Base-by-base conservation (phyloP, 495 filamentous ascomycete species). In the Penicillium malachiteum region DNA sequence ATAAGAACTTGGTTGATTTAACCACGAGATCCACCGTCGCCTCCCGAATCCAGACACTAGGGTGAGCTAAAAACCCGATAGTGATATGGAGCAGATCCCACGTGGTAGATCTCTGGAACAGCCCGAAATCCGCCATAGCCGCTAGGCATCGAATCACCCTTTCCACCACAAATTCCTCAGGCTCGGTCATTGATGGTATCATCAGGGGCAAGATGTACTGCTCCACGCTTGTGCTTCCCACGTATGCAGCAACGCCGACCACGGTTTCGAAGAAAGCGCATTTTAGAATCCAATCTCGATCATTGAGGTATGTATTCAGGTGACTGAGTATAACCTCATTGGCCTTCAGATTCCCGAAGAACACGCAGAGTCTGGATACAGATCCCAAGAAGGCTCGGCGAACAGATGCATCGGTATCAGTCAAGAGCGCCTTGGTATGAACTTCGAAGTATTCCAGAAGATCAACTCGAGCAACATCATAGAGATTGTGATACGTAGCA, bases 241-340 rank as follows among this genome's bases (percentile, higher is more conserved):
- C 78, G 57, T 96, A 97, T 0, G 89, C 84, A 12, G 92, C 90
- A 51, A 99, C 94, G 9, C 92, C 92, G 16, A 97, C 89, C 16
- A 97, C 92, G 0, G 92, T 90, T 57, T 96, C 90, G 59, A 99
- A 96, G 66, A 97, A 97, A 16, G 95, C 91, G 64, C 90, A 96
- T 68, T 96, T 96, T 18, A 99, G 75, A 67, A 90, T 89, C 95
- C 95, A 99, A 65, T 97, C 92, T 50, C 85, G 83, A 62, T 97
- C 95, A 60, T 99, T 99, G 7, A 99, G 78, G 60, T 99, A 99
- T 0, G 95, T 99, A 65, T 97, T 99, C 18, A 99, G 74, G 68
- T 99, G 94, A 37, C 91, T 95, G 5, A 97, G 73, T 37, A 99
- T 87, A 13, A 97, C 90, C 64, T 99, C 95, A 64, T 92, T 97